Evolutionary conservation across 805 yeast genomes (phyloP), one percentile per base, ranked within the genome.

Genomic region (Cyberlindnera petersonii): DNA sequence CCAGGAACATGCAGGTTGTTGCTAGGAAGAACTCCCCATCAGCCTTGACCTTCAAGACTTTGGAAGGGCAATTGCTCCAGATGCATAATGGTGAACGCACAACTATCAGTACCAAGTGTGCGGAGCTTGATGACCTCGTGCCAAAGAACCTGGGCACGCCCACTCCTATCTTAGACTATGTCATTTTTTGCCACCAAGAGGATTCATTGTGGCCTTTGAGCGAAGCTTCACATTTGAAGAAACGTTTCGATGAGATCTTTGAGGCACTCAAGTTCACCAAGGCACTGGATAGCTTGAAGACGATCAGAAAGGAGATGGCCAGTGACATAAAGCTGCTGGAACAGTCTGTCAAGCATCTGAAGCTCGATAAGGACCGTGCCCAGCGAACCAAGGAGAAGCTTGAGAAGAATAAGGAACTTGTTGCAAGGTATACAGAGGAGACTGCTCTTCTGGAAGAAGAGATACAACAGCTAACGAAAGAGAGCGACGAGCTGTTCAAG

Each of bases 101-200:
- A 1, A 79, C 95, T 0, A 65, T 88, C 16, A 80, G 88, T 42
- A 80, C 95, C 2, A 80, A 89, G 49, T 80, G 87, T 44, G 79
- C 86, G 0, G 98, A 91, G 46, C 69, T 93, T 35, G 96, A 93
- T 54, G 63, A 71, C 5, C 82, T 82, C 39, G 80, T 93, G 26
- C 97, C 98, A 2, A 69, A 72, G 18, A 80, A 79, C 46, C 67
- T 93, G 40, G 99, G 98, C 6, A 95, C 89, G 1, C 84, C 96
- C 0, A 76, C 77, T 42, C 85, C 98, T 0, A 77, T 93, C 39
- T 64, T 93, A 36, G 96, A 91, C 49, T 86, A 87, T 58, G 98
- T 93, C 29, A 81, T 91, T 2, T 93, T 93, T 62, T 91, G 98
- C 55, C 99, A 93, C 56, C 99, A 93, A 59, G 99, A 93, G 55